Evolutionary conservation across 305 asterid species (phyloP).

Genomic region (Fraxinus greggii): DNA sequence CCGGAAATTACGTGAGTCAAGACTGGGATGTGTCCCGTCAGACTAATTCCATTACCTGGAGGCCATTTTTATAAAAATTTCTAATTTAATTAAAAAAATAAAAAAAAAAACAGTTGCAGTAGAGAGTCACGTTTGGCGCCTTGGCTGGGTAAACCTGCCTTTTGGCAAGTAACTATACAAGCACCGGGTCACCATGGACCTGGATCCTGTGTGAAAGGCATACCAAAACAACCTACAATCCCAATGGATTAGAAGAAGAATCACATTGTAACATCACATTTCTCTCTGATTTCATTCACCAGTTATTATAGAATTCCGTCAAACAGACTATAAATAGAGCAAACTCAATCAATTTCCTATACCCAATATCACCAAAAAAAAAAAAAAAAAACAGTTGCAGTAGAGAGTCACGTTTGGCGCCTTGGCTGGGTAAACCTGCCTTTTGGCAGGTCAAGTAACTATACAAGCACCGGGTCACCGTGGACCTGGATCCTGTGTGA

Average conservation of each 20-base stretch:
- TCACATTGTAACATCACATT: not conserved
- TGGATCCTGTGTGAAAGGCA: not conserved
- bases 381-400: no score
- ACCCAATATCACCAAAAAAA: conserved; percentile 38
- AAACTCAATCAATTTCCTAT: conserved; percentile 28
- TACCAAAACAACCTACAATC: not conserved
- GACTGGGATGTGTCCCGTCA: no score
- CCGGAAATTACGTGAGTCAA: no score
- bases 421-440: no score
- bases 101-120: no score
- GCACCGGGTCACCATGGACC: no score
- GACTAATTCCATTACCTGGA: no score
- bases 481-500: not conserved
- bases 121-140: not conserved
- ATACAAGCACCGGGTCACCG: no score
- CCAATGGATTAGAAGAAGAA: not conserved
- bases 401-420: not conserved
- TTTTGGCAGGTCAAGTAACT: not conserved
- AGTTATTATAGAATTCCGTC: conserved; percentile 17
- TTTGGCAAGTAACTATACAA: no score
- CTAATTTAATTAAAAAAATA: no score
- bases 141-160: no score
- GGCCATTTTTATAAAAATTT: no score
- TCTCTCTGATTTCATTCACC: conserved; percentile 14
- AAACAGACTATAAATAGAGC: conserved; percentile 24